A percentile compares a stretch with the other conserved stretches of the same genome.
These are phyloP conservation scores for Boletales sp. DNA, from an alignment of 768 basidiomycete genomes.

Conservation along the genomic window DNA sequence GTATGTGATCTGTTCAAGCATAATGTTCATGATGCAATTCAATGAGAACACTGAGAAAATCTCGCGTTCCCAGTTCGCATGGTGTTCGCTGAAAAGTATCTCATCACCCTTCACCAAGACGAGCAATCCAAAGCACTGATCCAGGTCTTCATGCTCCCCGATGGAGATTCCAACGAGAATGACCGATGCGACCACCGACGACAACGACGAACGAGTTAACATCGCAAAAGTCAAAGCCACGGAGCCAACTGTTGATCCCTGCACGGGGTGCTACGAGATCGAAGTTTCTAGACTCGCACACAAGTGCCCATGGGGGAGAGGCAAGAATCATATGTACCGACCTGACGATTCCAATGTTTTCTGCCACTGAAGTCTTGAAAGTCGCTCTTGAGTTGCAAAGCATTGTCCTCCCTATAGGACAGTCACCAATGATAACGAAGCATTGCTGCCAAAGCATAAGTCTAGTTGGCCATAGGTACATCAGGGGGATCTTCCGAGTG, in stretches of 20 bases:
- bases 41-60: neutral
- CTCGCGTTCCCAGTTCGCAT: neutral
- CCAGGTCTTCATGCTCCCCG: neutral
- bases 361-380: too few relatives aligned
- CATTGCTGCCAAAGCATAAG: too few relatives aligned
- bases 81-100: neutral
- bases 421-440: too few relatives aligned
- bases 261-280: neutral
- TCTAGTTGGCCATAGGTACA: neutral
- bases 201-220: neutral
- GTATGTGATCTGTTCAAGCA: slow-evolving; percentile 10
- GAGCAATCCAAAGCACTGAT: too few relatives aligned
- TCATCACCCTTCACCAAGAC: neutral
- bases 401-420: too few relatives aligned
- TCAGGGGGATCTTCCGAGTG: neutral
- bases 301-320: too few relatives aligned
- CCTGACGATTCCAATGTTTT: too few relatives aligned
- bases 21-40: neutral
- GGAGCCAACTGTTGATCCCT: neutral
- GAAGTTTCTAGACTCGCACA: neutral
- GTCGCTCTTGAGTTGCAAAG: too few relatives aligned
- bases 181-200: neutral
- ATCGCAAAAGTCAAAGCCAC: neutral
- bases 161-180: neutral
- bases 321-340: too few relatives aligned